Evolutionary conservation across 331 rosid species (phyloP), one percentile per base, ranked within the genome.

Genomic region (Quercus lobata): DNA sequence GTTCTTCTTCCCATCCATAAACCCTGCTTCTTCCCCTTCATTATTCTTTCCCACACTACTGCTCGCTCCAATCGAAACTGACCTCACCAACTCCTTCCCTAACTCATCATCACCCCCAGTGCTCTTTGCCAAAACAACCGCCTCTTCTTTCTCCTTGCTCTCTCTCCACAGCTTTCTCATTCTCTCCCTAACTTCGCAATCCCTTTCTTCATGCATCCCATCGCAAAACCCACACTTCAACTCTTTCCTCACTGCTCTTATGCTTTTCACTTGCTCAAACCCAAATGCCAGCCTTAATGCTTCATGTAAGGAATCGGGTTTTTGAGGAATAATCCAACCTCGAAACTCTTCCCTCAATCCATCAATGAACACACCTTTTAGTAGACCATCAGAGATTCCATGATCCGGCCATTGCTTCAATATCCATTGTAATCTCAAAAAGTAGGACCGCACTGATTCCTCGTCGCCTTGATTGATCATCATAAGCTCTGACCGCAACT

Each of bases 371-470:
- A 91, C 58, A 44, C 87, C 89, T 66, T 61, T 82, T 5, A 89
- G 34, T 80, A 86, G 57, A 44, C 80, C 65, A 25, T 91, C 94
- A 1, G 83, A 9, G 14, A 91, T 57, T 41, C 88, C 89, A n/a
- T 89, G 81, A 5, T 84, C 86, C 4, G 90, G 90, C 91, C 91
- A 85, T 49, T 76, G 79, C 78, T 76, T 79, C 80, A 91, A 49
- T 69, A 89, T 80, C 92, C 88, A 78, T 19, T 91, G 97, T 44
- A 91, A 49, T 57, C 89, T 83, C 80, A 91, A 22, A 77, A 91
- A 89, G 62, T 89, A 91, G 3, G 90, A 83, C 19, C 92, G 84
- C 22, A 91, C 90, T 0, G 82, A 73, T 66, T 91, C 97, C 24
- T 75, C 70, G 1, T 80, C 80, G 5, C 79, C 84, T 57, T 88